Evolutionary conservation across 306 rosid genomes (phyloP).

Genomic region (Cercis canadensis): DNA sequence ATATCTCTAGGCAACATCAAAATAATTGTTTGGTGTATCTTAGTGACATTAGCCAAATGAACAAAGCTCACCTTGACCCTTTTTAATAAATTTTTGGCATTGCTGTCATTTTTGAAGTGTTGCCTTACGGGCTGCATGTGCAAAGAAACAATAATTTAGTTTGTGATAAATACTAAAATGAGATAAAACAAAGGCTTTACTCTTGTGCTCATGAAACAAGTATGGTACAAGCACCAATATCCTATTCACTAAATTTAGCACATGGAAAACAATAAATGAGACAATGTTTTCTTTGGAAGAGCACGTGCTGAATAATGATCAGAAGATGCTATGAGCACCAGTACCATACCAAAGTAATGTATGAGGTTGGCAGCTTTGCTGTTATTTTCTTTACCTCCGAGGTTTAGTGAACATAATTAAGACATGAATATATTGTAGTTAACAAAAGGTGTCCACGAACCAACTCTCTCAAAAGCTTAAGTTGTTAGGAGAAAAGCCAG

Average conservation of each 20-base stretch:
- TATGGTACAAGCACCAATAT: background rate
- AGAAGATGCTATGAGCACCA: background rate
- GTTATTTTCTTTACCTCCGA: background rate
- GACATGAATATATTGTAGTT: background rate
- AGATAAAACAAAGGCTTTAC: too few species aligned
- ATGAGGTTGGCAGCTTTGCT: background rate
- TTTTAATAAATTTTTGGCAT: slow-evolving; percentile 53
- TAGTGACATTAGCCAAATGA: too few species aligned
- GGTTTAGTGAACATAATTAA: background rate
- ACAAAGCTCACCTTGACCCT: slow-evolving; percentile 61
- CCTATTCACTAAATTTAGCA: too few species aligned
- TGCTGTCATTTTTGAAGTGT: slow-evolving; percentile 53
- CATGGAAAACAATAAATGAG: background rate
- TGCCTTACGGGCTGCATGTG: slow-evolving; percentile 54
- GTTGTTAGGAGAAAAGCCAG: too few species aligned
- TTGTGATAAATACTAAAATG: background rate
- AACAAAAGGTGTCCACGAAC: background rate
- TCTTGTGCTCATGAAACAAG: background rate
- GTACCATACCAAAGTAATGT: background rate
- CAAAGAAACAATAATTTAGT: background rate
- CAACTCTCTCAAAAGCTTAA: too few species aligned
- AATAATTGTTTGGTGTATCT: too few species aligned
- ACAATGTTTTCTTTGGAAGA: background rate
- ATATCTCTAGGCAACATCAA: background rate
- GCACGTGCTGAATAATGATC: background rate